phyloP scores from a whole-genome alignment of 768 basidiomycete species.

The Mycena latifolia region DNA sequence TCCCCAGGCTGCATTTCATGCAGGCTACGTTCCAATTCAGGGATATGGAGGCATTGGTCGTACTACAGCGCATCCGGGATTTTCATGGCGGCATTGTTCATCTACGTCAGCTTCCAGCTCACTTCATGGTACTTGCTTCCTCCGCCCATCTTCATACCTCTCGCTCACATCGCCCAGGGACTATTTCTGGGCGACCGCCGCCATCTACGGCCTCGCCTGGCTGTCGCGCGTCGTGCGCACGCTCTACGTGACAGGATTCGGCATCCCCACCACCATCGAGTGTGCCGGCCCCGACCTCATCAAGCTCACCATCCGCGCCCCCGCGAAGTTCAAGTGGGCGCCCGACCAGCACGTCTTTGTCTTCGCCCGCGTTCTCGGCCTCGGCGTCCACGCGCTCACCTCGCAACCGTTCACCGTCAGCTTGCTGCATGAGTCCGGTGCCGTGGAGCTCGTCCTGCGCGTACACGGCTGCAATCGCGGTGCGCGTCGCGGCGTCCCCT shows the following conservation, averaged over 20 bases:
- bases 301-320: conserved; percentile 37
- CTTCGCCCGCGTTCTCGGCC: conserved; percentile 37
- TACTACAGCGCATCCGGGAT: conserved; percentile 44
- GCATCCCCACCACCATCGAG: conserved; percentile 40
- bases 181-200: conserved; percentile 48
- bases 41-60: no score
- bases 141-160: neutral
- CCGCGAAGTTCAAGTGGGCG: conserved; percentile 43
- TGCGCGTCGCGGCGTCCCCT: conserved; percentile 35
- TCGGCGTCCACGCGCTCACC: no score
- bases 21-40: conserved; percentile 5
- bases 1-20: conserved; percentile 41
- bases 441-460: conserved; percentile 41
- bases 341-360: conserved; percentile 50
- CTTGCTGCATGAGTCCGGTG: conserved; percentile 34
- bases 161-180: no score
- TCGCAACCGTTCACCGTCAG: no score
- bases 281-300: conserved; percentile 41
- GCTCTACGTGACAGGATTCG: conserved; percentile 39
- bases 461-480: conserved; percentile 46
- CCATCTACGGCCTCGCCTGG: conserved; percentile 44
- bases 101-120: conserved; percentile 46
- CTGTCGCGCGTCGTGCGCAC: conserved; percentile 42
- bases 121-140: conserved; percentile 44
- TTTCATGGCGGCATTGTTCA: conserved; percentile 48